Base-by-base conservation (phyloP, 108 stramenopile species). In the Pseudonitzschia pungens region DNA sequence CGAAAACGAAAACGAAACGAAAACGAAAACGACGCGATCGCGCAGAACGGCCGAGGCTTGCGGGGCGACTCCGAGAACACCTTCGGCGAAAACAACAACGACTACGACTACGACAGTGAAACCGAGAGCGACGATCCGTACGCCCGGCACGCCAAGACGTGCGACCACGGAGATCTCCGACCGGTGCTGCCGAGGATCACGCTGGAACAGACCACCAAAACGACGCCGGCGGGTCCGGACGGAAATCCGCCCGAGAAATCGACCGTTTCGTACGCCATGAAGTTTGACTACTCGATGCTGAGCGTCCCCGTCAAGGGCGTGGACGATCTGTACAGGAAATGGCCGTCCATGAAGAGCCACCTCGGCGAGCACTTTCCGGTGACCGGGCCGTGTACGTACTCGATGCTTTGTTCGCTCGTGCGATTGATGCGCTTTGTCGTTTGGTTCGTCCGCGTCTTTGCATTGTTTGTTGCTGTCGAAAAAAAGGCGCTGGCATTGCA, bases 281-380 rank as follows among this genome's bases (percentile, higher is more conserved):
- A 20, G n/a, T 8, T 67, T 28, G 43, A 67, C 9, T 67, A 48
- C 29, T 48, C 66, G 2, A 67, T 67, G 22, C 44, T 67, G 2
- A 67, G 66, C 36, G 43, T 67, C 6, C 66, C 66, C n/a, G 44
- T 43, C 5, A 7, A 44, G 14, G 32, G 32, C 20, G 22, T 21
- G 2, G 36, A 50, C 44, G 26, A 44, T 48, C 44, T 76, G 20
- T 60, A 59, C 59, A 66, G 70, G 20, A 18, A 52, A 11, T 77
- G 76, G 76, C 76, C 76, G 16, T 18, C 64, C 3, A 21, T 77
- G 27, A 58, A 77, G 33, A 65, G 69, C 28, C 76, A 70, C 28
- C 53, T 77, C 2, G 66, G 43, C 12, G 31, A 69, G 0, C 29
- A 70, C 14, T 75, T 75, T 32, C 73, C 73, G 4, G 29, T 75